Evolutionary conservation across 2,329 filamentous ascomycete species (phyloP).

Genomic region (Endoconidiophora laricicola): DNA sequence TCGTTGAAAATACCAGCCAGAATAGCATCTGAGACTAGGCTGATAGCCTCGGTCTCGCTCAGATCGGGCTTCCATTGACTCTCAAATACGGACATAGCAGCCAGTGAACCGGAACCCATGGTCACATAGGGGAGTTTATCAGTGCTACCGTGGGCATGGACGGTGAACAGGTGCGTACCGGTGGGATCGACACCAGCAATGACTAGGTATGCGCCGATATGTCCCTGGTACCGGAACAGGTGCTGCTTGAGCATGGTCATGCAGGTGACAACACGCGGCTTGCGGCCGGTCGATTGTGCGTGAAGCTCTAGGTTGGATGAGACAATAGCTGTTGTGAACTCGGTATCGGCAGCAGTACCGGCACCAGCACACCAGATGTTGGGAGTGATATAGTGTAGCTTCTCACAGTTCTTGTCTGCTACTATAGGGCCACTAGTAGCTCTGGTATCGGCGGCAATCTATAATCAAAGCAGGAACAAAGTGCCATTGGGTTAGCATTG

Average conservation of each 20-base stretch:
- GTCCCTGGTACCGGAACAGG: constrained; percentile 92
- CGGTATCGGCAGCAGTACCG: constrained; percentile 92
- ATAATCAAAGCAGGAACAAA: constrained; percentile 2
- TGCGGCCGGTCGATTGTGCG: constrained; percentile 86
- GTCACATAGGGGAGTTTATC: constrained; percentile 99
- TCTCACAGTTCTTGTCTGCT: constrained; percentile 99
- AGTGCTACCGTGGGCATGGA: constrained; percentile 93
- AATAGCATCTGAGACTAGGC: constrained; percentile 72
- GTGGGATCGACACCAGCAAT: constrained; percentile 94
- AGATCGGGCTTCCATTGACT: constrained; percentile 77
- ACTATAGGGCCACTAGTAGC: constrained; percentile 96
- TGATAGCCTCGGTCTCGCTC: constrained; percentile 64
- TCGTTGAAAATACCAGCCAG: constrained; percentile 98
- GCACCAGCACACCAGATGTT: constrained; percentile 99
- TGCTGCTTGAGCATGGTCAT: constrained; percentile 99
- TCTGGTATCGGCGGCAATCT: constrained; percentile 96
- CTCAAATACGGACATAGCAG: constrained; percentile 97
- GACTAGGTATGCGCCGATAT: constrained; percentile 96
- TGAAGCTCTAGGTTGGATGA: constrained; percentile 97
- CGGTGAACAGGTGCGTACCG: constrained; percentile 87
- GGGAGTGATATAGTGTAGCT: constrained; percentile 95
- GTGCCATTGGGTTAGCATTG: constrained; percentile 1
- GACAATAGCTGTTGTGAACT: constrained; percentile 97
- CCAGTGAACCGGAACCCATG: constrained; percentile 91
- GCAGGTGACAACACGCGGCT: constrained; percentile 92